phyloP scores from a whole-genome alignment of 2,329 filamentous ascomycete species.

The Coccinonectria pachysandricola region DNA sequence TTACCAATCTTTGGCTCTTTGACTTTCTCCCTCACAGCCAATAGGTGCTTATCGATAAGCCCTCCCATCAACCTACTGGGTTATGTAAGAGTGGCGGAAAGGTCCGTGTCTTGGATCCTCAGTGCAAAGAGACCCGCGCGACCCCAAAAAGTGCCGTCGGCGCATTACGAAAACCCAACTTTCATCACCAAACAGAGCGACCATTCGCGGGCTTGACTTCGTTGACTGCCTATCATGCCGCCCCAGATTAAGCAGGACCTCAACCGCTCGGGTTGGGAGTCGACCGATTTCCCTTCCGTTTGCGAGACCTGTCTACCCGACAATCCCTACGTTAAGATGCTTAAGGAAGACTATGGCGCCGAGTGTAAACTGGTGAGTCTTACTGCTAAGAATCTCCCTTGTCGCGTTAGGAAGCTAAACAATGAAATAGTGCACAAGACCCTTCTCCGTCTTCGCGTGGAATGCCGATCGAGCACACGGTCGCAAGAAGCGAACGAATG shows the following conservation, averaged over 20 bases:
- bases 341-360: conserved; percentile 91
- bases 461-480: conserved; percentile 79
- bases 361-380: conserved; percentile 58
- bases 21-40: no score
- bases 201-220: no score
- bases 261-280: conserved; percentile 93
- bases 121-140: not conserved
- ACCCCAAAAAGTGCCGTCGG: conserved; percentile 2
- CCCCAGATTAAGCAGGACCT: conserved; percentile 94
- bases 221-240: conserved; percentile 53
- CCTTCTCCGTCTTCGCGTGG: conserved; percentile 94
- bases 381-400: no score
- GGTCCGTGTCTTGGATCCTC: conserved; percentile 1
- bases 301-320: conserved; percentile 91
- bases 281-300: conserved; percentile 79
- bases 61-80: no score
- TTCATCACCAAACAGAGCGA: no score
- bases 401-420: no score
- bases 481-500: conserved; percentile 86
- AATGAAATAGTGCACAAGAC: conserved; percentile 80
- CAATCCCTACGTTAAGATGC: conserved; percentile 97
- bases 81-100: no score
- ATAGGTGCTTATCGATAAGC: no score
- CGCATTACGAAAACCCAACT: conserved; percentile 11
- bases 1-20: no score